Conservation (phyloP, 768 basidiomycete genomes). For the Boletellus emodensis region DNA sequence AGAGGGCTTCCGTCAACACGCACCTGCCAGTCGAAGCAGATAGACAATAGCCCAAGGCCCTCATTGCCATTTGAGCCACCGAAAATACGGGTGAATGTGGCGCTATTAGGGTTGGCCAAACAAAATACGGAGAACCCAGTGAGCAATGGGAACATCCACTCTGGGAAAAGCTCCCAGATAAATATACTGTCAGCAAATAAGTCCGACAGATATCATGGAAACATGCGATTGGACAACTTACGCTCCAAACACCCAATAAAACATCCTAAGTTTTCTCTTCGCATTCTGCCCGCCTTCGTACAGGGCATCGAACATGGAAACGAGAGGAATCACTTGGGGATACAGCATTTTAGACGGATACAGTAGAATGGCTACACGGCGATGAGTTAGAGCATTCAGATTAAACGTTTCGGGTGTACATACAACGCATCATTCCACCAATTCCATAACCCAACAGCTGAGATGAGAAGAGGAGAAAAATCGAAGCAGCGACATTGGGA, state of each 20-base stretch:
- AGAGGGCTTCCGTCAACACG: slow-evolving; percentile 19
- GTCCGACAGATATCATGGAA: not conserved
- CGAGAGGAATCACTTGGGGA: slow-evolving; percentile 29
- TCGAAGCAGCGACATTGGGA: slow-evolving; percentile 44
- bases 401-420: slow-evolving; percentile 3
- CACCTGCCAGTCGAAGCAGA: slow-evolving; percentile 57
- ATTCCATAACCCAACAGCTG: slow-evolving; percentile 49
- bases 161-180: slow-evolving; percentile 23
- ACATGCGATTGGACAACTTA: slow-evolving; percentile 23
- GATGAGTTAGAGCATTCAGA: not conserved
- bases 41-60: slow-evolving; percentile 55
- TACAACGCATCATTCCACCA: slow-evolving; percentile 49
- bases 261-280: slow-evolving; percentile 37
- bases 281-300: slow-evolving; percentile 39
- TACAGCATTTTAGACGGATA: slow-evolving; percentile 46
- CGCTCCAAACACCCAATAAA: slow-evolving; percentile 18
- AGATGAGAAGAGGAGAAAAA: slow-evolving; percentile 41
- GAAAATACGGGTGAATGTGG: slow-evolving; percentile 43
- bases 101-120: slow-evolving; percentile 42
- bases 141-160: slow-evolving; percentile 50
- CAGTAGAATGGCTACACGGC: slow-evolving; percentile 24
- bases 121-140: slow-evolving; percentile 65
- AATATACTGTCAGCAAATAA: slow-evolving; percentile 31
- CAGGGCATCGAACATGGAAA: slow-evolving; percentile 32
- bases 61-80: slow-evolving; percentile 67